Evolutionary conservation across 2,329 filamentous ascomycete species (phyloP).

Genomic region (Lithohypha guttulata): DNA sequence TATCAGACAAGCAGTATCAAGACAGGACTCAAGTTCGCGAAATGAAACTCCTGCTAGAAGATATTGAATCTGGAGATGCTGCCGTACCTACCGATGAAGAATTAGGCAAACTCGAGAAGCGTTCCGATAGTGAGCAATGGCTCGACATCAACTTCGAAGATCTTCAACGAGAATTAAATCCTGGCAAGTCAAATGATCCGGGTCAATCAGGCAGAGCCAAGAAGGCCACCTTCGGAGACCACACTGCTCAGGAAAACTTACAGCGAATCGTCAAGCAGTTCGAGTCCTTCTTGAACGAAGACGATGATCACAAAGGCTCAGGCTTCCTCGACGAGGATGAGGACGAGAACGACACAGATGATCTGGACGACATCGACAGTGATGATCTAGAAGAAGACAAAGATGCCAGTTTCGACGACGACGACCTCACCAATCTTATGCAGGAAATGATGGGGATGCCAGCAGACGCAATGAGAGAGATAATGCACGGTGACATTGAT

Average conservation of each 20-base stretch:
- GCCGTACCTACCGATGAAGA: conserved; percentile 60
- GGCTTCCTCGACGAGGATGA: conserved; percentile 56
- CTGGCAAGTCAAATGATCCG: conserved; percentile 35
- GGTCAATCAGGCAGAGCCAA: conserved; percentile 12
- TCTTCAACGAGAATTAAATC: conserved; percentile 66
- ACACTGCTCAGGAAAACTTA: conserved; percentile 46
- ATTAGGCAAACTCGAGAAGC: conserved; percentile 58
- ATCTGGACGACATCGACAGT: conserved; percentile 42
- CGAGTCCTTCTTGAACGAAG: conserved; percentile 80
- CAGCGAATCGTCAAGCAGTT: conserved; percentile 91
- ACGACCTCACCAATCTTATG: conserved; percentile 80
- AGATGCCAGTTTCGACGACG: conserved; percentile 71
- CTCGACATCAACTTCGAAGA: conserved; percentile 84
- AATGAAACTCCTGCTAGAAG: conserved; percentile 63
- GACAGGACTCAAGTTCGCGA: conserved; percentile 62
- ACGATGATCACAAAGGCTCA: conserved; percentile 66
- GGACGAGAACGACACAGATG: conserved; percentile 43
- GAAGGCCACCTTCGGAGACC: conserved; percentile 33
- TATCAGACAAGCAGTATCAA: conserved; percentile 55
- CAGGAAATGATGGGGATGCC: conserved; percentile 75
- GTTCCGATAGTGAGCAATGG: conserved; percentile 82
- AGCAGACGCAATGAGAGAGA: conserved; percentile 26
- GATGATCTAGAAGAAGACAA: conserved; percentile 59
- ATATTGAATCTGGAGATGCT: conserved; percentile 62
- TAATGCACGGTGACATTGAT: conserved; percentile 20